phyloP scores from a whole-genome alignment of 202 grass and related monocot species.

The Alloteropsis angusta region DNA sequence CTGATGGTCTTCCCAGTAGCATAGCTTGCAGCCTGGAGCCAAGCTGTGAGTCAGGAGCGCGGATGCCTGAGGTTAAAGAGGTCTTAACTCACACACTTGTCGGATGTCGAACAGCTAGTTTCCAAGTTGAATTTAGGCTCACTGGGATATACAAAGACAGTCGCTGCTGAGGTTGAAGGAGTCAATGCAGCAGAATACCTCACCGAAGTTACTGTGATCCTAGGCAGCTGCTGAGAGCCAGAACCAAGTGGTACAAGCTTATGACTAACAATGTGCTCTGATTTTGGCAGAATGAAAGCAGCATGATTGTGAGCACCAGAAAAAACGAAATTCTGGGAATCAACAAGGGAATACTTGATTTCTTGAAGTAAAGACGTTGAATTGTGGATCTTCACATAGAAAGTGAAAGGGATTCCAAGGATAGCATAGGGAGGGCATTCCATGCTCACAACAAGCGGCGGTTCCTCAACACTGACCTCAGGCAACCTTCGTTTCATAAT shows the following conservation, averaged over 20 bases:
- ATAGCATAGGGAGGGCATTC: constrained; percentile 81
- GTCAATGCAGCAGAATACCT: constrained; percentile 78
- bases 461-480: constrained; percentile 60
- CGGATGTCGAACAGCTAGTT: constrained; percentile 29
- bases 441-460: constrained; percentile 66
- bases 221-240: constrained; percentile 67
- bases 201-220: constrained; percentile 59
- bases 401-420: constrained; percentile 76
- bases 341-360: constrained; percentile 86
- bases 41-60: neutral
- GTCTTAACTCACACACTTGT: constrained; percentile 24
- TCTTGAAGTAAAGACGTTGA: constrained; percentile 85
- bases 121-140: constrained; percentile 64
- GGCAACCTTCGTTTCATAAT: constrained; percentile 56
- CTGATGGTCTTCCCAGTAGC: neutral
- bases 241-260: constrained; percentile 82
- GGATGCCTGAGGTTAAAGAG: neutral
- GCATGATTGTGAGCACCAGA: constrained; percentile 76
- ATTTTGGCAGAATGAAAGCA: constrained; percentile 66
- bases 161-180: constrained; percentile 41
- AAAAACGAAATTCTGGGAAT: constrained; percentile 94
- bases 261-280: constrained; percentile 60
- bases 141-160: constrained; percentile 81
- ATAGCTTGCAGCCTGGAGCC: neutral
- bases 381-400: constrained; percentile 74